Percentiles rank a stretch among this genome's conserved stretches.
Evolutionary conservation across 495 filamentous ascomycete species (phyloP).

Genomic region (Beverwykella pulmonaria): DNA sequence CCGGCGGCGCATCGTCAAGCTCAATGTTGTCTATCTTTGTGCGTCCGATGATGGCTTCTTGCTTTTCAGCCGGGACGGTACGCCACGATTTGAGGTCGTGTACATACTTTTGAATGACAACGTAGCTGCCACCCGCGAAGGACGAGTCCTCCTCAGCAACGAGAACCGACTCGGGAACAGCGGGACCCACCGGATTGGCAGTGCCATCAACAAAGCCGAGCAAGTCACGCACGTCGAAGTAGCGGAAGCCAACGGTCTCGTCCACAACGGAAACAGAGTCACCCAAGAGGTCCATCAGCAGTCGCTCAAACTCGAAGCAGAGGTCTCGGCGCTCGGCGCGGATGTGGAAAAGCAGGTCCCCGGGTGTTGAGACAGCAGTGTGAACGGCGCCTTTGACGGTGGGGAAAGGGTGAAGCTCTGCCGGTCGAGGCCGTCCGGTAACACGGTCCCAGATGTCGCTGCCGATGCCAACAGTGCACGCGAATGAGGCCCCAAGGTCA

Average conservation of each 20-base stretch:
- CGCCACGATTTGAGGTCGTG: conserved; percentile 56
- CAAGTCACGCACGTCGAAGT: conserved; percentile 62
- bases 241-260: conserved; percentile 60
- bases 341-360: conserved; percentile 62
- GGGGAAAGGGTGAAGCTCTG: conserved; percentile 57
- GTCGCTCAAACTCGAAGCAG: conserved; percentile 61
- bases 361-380: conserved; percentile 52
- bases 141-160: conserved; percentile 51
- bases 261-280: conserved; percentile 53
- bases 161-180: conserved; percentile 51
- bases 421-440: conserved; percentile 50
- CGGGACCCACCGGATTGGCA: conserved; percentile 58
- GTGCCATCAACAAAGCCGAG: conserved; percentile 64
- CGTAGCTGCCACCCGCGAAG: conserved; percentile 55
- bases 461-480: conserved; percentile 60
- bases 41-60: conserved; percentile 60
- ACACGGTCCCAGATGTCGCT: conserved; percentile 54
- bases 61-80: conserved; percentile 52
- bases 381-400: conserved; percentile 49
- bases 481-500: conserved; percentile 53
- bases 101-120: conserved; percentile 63
- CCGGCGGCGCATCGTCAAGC: conserved; percentile 54
- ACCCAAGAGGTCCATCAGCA: conserved; percentile 55
- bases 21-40: conserved; percentile 61
- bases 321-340: conserved; percentile 60